phyloP scores from a whole-genome alignment of 192 early-diverging fungal species.

The Umbelopsis sp. region DNA sequence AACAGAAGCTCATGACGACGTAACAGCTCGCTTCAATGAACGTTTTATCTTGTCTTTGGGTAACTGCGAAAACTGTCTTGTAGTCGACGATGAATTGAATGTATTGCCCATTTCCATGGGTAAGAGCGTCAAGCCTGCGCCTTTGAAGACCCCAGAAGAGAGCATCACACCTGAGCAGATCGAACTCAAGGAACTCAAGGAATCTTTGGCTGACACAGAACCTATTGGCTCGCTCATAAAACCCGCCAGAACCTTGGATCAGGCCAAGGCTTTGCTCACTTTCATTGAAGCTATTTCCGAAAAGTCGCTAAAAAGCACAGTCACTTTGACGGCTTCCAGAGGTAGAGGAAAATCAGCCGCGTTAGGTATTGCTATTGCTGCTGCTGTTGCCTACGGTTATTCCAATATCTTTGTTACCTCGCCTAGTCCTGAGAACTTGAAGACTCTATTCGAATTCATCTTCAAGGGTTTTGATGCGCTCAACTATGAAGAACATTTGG shows the following conservation, averaged over 20 bases:
- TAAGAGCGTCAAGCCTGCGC: conserved; percentile 90
- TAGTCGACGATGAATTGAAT: conserved; percentile 98
- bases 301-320: conserved; percentile 89
- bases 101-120: conserved; percentile 92
- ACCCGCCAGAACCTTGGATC: conserved; percentile 85
- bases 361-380: conserved; percentile 90
- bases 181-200: conserved; percentile 83
- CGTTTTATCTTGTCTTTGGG: conserved; percentile 94
- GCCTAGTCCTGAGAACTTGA: conserved; percentile 96
- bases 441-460: conserved; percentile 97
- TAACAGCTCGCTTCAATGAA: conserved; percentile 96
- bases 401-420: conserved; percentile 99
- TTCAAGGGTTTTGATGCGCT: conserved; percentile 98
- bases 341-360: conserved; percentile 98
- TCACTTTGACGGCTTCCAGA: conserved; percentile 91
- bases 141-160: conserved; percentile 56
- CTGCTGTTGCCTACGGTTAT: conserved; percentile 97
- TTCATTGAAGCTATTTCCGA: conserved; percentile 97
- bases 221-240: conserved; percentile 87
- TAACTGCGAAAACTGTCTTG: conserved; percentile 83
- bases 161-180: conserved; percentile 43
- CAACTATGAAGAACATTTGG: conserved; percentile 97
- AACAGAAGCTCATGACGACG: conserved; percentile 91
- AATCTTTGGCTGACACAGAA: conserved; percentile 87
- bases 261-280: conserved; percentile 95